Conservation (phyloP, 345 rosid species). For the Hibiscus syriacus region DNA sequence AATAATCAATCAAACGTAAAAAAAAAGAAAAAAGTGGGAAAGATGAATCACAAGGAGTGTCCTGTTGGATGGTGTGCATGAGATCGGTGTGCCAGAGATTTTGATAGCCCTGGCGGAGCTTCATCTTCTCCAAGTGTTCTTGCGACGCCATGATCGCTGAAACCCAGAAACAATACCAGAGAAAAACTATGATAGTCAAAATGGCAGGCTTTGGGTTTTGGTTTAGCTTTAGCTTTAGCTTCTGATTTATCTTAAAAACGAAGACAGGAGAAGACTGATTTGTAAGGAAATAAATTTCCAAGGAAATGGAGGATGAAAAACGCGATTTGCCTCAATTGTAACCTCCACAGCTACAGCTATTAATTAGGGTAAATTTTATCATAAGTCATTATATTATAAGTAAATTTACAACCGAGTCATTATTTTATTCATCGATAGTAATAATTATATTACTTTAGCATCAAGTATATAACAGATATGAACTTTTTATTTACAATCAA, state of each 20-base stretch:
- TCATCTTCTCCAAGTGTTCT: conserved; percentile 73
- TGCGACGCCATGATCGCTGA: conserved; percentile 46
- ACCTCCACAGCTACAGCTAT: too few relatives aligned
- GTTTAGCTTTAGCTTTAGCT: background rate
- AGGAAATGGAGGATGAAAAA: background rate
- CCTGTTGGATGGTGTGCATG: conserved; percentile 50
- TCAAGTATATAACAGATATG: too few relatives aligned
- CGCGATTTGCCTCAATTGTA: too few relatives aligned
- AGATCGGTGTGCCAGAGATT: conserved; percentile 96
- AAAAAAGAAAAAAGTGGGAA: background rate
- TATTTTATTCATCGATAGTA: too few relatives aligned
- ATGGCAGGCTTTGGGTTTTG: background rate
- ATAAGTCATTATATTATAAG: too few relatives aligned
- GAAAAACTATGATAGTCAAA: background rate
- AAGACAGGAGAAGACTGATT: background rate
- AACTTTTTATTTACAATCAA: too few relatives aligned
- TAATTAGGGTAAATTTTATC: too few relatives aligned
- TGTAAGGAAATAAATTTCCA: background rate
- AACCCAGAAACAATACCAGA: background rate
- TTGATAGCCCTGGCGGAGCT: conserved; percentile 70
- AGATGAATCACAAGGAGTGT: conserved; percentile 49
- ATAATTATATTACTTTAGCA: too few relatives aligned
- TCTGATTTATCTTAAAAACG: background rate
- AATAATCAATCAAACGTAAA: background rate
- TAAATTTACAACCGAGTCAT: too few relatives aligned